Conservation (phyloP, 306 rosid genomes). For the Comarum palustre region DNA sequence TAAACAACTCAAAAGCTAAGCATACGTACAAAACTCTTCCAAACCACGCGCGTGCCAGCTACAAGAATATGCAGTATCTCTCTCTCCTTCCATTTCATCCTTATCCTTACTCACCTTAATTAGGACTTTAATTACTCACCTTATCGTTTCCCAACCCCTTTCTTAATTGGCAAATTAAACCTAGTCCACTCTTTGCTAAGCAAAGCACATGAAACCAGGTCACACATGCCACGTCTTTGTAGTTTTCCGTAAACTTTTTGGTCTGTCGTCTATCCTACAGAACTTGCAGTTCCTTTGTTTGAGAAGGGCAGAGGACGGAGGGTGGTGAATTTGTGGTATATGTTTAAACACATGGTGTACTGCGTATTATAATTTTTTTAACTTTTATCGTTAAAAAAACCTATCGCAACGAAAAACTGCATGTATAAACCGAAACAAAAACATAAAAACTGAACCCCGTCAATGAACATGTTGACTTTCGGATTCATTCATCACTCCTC, state of each 20-base stretch:
- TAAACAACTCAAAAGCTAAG: slow-evolving; percentile 62
- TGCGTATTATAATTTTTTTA: no score
- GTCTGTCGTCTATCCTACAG: no score
- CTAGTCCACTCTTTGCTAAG: background rate
- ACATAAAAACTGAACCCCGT: background rate
- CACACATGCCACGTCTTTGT: slow-evolving; percentile 20
- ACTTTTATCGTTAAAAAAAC: background rate
- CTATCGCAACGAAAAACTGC: slow-evolving; percentile 6
- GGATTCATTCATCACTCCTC: background rate
- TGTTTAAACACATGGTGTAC: no score
- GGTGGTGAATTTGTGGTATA: no score
- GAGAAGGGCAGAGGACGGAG: no score
- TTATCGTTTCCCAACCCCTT: background rate
- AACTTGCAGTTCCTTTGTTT: no score
- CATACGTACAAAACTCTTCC: slow-evolving; percentile 27
- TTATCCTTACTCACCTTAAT: slow-evolving; percentile 52
- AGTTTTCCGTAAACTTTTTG: no score
- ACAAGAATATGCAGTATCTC: slow-evolving; percentile 27
- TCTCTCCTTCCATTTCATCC: slow-evolving; percentile 39
- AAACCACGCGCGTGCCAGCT: slow-evolving; percentile 59
- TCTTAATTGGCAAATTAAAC: background rate
- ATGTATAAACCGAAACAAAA: background rate
- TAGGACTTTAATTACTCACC: slow-evolving; percentile 27
- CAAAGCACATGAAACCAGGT: slow-evolving; percentile 11
- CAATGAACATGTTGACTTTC: slow-evolving; percentile 22